Evolutionary conservation across 805 yeast species (phyloP).

Genomic region (Candida chilensis): DNA sequence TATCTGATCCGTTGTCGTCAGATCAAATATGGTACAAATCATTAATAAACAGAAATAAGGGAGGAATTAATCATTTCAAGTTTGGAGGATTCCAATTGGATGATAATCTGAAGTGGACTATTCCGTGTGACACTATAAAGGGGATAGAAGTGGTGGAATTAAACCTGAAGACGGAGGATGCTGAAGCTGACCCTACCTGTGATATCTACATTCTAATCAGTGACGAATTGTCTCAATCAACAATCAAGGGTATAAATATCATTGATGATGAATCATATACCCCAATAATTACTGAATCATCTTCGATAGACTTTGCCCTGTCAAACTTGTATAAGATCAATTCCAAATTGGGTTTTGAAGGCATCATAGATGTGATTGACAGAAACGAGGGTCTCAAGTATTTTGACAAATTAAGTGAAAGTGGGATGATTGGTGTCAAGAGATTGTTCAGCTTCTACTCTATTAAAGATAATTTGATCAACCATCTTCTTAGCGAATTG

Average conservation of each 20-base stretch:
- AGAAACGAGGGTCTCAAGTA: not conserved
- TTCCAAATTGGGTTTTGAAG: not conserved
- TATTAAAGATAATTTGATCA: not conserved
- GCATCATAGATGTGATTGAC: not conserved
- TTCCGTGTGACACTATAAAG: not conserved
- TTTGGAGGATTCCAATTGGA: no score
- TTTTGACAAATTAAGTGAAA: not conserved
- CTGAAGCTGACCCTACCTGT: not conserved
- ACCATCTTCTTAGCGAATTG: not conserved
- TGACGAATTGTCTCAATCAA: not conserved
- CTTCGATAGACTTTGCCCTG: not conserved
- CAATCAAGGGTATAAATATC: not conserved
- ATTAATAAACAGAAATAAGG: not conserved
- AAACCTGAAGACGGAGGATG: not conserved
- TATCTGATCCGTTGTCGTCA: not conserved
- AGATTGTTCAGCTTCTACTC: not conserved
- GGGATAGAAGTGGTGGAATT: not conserved
- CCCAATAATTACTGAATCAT: not conserved
- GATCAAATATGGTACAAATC: not conserved
- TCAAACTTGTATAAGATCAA: not conserved
- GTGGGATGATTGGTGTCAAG: not conserved
- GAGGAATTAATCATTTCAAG: conserved; percentile 1
- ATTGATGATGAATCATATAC: not conserved
- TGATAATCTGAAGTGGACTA: not conserved
- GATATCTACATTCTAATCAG: not conserved